Base-by-base conservation (phyloP, 164 flowering plant genomes). In the Sedum album region DNA sequence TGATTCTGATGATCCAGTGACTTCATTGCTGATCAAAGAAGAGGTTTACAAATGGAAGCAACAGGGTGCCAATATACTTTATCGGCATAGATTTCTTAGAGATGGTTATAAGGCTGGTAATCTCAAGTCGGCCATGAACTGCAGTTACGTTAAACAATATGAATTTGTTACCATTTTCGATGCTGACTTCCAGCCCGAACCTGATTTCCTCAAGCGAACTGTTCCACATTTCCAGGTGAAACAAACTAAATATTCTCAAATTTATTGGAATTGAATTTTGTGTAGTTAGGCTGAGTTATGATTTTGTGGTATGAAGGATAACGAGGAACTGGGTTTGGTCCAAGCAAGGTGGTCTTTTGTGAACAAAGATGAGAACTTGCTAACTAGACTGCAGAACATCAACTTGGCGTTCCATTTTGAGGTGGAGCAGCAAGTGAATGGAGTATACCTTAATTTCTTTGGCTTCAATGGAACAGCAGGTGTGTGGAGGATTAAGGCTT, bases 71-170 rank as follows among this genome's bases (percentile, higher is more conserved):
- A 75, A 79, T 71, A 91, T 94, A 68, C 63, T 90, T 11, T 94
- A 94, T 77, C 78, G 97, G 66, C 99, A 94, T 66, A 72, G 97
- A 30, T 88, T 87, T 4, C 70, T 87, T 31, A 82, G 99, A 72
- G 93, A 94, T 41, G 99, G 99, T 5, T 94, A 94, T 73, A 94
- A 94, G 71, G 99, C 99, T 25, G 99, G 99, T 7, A 94, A 94
- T 79, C 88, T 94, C 67, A 94, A 94, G 80, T 90, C 95, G 13
- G 99, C 96, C 30, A 94, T 94, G 99, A 85, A 78, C 78, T 89
- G 95, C 73, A 86, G 88, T 77, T 94, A 88, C 66, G 99, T 94
- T 36, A 88, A 87, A 76, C 97, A 94, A 62, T 90, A 89, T 65
- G 97, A 93, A 66, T 93, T 88, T 73, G 98, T 93, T 36, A 84